Percentiles rank a stretch among this genome's conserved stretches.
Conservation (phyloP, 805 yeast species). For the Nakazawaea populi region DNA sequence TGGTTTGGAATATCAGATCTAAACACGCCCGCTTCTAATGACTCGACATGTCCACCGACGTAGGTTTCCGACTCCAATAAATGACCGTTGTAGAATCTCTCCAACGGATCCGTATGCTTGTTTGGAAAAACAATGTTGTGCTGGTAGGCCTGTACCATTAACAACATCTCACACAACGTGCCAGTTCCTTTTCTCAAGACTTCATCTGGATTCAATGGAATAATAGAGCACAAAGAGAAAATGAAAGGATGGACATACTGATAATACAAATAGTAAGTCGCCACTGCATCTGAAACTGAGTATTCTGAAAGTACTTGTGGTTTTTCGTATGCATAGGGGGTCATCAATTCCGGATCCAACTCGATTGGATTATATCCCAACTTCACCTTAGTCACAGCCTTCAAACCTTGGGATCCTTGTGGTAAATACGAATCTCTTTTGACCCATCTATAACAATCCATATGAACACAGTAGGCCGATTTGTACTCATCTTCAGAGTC, state of each 20-base stretch:
- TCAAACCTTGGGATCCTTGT: slow-evolving; percentile 97
- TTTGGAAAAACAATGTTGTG: slow-evolving; percentile 78
- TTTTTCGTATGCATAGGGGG: slow-evolving; percentile 91
- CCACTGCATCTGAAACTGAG: slow-evolving; percentile 99
- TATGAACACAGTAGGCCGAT: slow-evolving; percentile 86
- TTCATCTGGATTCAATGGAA: slow-evolving; percentile 96
- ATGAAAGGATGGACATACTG: slow-evolving; percentile 97
- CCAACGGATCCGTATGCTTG: slow-evolving; percentile 91
- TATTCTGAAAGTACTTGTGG: slow-evolving; percentile 93
- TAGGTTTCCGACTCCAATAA: slow-evolving; percentile 91
- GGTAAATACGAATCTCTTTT: slow-evolving; percentile 96
- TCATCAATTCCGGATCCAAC: slow-evolving; percentile 96
- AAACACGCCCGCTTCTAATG: slow-evolving; percentile 96
- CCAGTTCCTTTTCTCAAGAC: slow-evolving; percentile 96
- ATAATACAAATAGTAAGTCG: slow-evolving; percentile 92
- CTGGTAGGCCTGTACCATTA: slow-evolving; percentile 93
- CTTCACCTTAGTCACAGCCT: slow-evolving; percentile 94
- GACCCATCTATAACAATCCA: slow-evolving; percentile 98
- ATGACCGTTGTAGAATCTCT: slow-evolving; percentile 92
- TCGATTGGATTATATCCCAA: slow-evolving; percentile 95
- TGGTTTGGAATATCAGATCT: slow-evolving; percentile 77
- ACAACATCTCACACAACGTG: slow-evolving; percentile 94
- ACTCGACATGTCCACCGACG: slow-evolving; percentile 98
- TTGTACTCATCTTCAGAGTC: slow-evolving; percentile 91
- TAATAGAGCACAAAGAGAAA: slow-evolving; percentile 89